Conservation (phyloP, 2,329 filamentous ascomycete genomes). For the Hawksworthiomyces lignivorus region DNA sequence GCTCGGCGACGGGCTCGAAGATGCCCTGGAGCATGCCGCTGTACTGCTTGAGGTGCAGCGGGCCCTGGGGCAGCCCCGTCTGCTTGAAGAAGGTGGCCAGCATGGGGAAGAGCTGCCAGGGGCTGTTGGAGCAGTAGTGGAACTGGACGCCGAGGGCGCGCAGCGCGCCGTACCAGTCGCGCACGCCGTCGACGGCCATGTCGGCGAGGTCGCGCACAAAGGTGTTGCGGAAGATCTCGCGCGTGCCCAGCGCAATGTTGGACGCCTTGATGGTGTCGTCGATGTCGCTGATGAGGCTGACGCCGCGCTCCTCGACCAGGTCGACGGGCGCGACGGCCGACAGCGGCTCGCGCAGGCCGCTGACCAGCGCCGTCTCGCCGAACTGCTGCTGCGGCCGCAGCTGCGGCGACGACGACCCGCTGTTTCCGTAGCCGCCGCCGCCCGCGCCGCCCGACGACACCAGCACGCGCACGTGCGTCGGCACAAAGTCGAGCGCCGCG, state of each 20-base stretch:
- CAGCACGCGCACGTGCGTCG: conserved; percentile 79
- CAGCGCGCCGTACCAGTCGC: conserved; percentile 79
- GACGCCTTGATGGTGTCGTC: conserved; percentile 97
- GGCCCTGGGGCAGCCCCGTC: conserved; percentile 75
- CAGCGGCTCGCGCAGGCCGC: conserved; percentile 50
- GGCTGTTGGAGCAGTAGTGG: conserved; percentile 98
- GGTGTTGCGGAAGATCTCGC: conserved; percentile 93
- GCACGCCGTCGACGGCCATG: conserved; percentile 77
- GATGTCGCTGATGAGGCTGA: conserved; percentile 94
- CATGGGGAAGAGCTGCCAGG: conserved; percentile 93
- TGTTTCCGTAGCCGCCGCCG: neutral
- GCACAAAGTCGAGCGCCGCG: conserved; percentile 79
- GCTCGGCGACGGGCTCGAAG: conserved; percentile 92
- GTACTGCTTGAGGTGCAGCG: conserved; percentile 93
- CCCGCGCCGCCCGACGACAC: conserved; percentile 43
- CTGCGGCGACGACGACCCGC: neutral
- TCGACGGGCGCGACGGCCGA: conserved; percentile 73
- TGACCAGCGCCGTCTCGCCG: conserved; percentile 7
- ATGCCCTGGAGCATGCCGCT: conserved; percentile 96
- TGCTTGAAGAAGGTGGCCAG: conserved; percentile 76
- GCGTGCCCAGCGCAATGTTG: conserved; percentile 76
- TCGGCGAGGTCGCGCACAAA: conserved; percentile 82
- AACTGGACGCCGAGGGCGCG: conserved; percentile 74
- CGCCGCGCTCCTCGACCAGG: conserved; percentile 67
- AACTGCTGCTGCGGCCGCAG: too few relatives aligned